Evolutionary conservation across 768 basidiomycete species (phyloP).

Genomic region (Boletus vermiculosoides): DNA sequence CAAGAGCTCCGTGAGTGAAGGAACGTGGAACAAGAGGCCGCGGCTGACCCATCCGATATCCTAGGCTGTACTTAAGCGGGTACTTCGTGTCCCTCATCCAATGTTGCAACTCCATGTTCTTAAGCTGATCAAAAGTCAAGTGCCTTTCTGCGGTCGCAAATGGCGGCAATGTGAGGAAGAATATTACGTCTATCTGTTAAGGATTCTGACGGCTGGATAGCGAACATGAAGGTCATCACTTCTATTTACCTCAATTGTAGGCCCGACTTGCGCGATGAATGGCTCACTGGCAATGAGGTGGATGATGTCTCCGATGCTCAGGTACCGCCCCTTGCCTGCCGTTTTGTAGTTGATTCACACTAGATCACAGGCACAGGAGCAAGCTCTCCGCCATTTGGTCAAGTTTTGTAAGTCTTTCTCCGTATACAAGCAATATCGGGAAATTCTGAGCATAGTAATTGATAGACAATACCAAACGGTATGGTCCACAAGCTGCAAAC

Average conservation of each 20-base stretch:
- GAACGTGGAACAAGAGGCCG: not conserved
- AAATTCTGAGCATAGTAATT: constrained; percentile 9
- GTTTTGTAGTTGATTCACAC: constrained; percentile 10
- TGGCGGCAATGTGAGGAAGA: constrained; percentile 86
- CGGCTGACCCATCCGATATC: constrained; percentile 19
- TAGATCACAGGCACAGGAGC: constrained; percentile 78
- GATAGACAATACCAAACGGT: constrained; percentile 87
- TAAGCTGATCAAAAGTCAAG: constrained; percentile 98
- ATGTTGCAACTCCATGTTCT: constrained; percentile 92
- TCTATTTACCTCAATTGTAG: constrained; percentile 97
- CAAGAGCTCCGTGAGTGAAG: constrained; percentile 85
- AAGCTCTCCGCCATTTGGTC: constrained; percentile 88
- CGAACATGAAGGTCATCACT: constrained; percentile 99
- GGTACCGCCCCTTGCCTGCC: constrained; percentile 41
- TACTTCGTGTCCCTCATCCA: constrained; percentile 90
- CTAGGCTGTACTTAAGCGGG: constrained; percentile 93
- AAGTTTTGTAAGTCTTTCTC: constrained; percentile 74
- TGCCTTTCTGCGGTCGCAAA: constrained; percentile 95
- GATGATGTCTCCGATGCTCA: constrained; percentile 92
- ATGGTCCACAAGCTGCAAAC: constrained; percentile 58
- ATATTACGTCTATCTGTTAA: not conserved
- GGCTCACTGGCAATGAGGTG: constrained; percentile 90
- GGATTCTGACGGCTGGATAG: constrained; percentile 42
- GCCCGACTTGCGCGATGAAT: constrained; percentile 95
- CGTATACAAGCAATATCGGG: not conserved